Evolutionary conservation across 2,329 filamentous ascomycete species (phyloP).

Genomic region (Colletotrichum gloeosporioides): DNA sequence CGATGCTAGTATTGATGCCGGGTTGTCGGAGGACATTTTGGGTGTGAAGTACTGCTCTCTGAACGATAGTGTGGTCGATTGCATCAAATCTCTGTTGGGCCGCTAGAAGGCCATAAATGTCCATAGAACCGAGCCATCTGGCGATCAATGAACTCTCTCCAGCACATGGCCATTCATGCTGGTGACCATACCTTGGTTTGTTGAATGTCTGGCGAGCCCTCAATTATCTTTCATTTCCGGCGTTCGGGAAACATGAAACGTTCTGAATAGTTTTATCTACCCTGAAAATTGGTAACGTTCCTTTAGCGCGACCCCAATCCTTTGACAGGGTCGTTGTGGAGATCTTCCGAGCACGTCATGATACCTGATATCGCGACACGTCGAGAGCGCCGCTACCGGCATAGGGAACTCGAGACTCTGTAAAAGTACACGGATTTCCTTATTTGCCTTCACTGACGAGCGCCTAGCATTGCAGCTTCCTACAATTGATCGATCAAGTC

Average conservation of each 20-base stretch:
- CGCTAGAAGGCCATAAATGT: not conserved
- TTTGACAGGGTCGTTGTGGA: not conserved
- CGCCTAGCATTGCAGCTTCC: fast-evolving
- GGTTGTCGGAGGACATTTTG: not conserved
- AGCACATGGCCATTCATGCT: no score
- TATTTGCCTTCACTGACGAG: not conserved
- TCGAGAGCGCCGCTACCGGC: not conserved
- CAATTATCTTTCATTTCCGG: not conserved
- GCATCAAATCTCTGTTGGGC: not conserved
- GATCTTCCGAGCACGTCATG: slow-evolving; percentile 2
- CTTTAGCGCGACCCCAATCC: not conserved
- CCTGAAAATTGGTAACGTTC: not conserved
- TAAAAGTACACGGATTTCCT: not conserved
- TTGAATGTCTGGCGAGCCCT: not conserved
- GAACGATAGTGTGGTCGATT: not conserved
- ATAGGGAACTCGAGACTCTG: not conserved
- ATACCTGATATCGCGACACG: slow-evolving; percentile 6
- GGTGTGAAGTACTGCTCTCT: not conserved
- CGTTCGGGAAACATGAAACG: fast-evolving
- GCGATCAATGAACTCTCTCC: not conserved
- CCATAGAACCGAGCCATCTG: not conserved
- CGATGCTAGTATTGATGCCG: not conserved
- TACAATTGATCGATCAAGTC: not conserved
- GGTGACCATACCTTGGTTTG: no score
- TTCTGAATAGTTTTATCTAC: not conserved